A percentile compares a stretch with the other conserved stretches of the same genome.
phyloP scores from a whole-genome alignment of 1,139 yeast genomes.

The Magnusiomyces fungicola region DNA sequence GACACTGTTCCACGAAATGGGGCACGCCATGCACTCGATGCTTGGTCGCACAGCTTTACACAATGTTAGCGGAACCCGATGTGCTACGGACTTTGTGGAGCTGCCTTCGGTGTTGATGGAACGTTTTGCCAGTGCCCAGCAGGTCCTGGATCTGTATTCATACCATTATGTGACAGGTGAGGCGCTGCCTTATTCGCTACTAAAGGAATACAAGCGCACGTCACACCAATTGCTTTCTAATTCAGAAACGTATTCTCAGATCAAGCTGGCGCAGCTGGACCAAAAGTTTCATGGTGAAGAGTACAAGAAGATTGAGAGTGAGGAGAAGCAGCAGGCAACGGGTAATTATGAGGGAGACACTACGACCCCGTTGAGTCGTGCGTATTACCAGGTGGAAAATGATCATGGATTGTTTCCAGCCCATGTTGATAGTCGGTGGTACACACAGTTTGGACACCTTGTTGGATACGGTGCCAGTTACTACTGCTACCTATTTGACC shows the following conservation, averaged over 20 bases:
- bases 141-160: slow-evolving; percentile 69
- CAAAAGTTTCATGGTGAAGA: slow-evolving; percentile 54
- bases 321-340: not conserved
- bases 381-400: slow-evolving; percentile 58
- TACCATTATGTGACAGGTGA: slow-evolving; percentile 65
- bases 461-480: slow-evolving; percentile 93
- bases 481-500: slow-evolving; percentile 82
- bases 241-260: slow-evolving; percentile 79
- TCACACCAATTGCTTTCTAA: slow-evolving; percentile 48
- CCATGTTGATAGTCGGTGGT: slow-evolving; percentile 63
- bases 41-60: slow-evolving; percentile 84
- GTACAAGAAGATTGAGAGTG: not conserved
- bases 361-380: slow-evolving; percentile 46
- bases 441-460: slow-evolving; percentile 88
- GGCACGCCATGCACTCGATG: slow-evolving; percentile 98
- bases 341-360: not conserved
- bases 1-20: slow-evolving; percentile 96
- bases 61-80: slow-evolving; percentile 89
- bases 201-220: slow-evolving; percentile 34
- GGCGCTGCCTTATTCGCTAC: slow-evolving; percentile 40
- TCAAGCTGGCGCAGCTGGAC: slow-evolving; percentile 84
- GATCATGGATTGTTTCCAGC: slow-evolving; percentile 35
- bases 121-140: slow-evolving; percentile 73
- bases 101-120: slow-evolving; percentile 95
- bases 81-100: slow-evolving; percentile 95